These are phyloP conservation scores for Chrysoporthe puriensis DNA, from an alignment of 2,329 filamentous ascomycete species.

Conservation along the genomic window DNA sequence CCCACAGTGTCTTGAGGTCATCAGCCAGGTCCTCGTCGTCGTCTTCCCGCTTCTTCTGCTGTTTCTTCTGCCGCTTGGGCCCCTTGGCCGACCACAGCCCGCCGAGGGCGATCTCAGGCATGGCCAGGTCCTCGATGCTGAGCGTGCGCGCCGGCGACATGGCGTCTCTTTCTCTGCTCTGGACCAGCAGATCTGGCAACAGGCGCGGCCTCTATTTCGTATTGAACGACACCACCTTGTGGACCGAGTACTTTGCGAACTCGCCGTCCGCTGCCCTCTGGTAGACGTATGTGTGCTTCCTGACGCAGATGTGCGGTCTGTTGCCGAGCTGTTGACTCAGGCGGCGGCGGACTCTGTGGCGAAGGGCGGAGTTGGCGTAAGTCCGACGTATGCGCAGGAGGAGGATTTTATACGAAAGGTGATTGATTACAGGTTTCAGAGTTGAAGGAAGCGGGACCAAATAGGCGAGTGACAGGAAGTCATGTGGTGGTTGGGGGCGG, in stretches of 20 bases:
- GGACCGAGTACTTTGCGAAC: slow-evolving; percentile 26
- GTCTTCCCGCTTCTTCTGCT: not conserved
- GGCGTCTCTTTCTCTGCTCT: not conserved
- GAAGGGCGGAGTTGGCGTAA: slow-evolving; percentile 3
- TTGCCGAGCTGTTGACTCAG: slow-evolving; percentile 19
- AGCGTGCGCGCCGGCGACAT: slow-evolving; percentile 24
- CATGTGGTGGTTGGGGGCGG: not conserved
- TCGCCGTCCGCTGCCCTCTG: slow-evolving; percentile 34
- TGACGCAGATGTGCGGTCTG: slow-evolving; percentile 20
- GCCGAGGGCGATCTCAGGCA: slow-evolving; percentile 31
- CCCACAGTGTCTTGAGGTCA: slow-evolving; percentile 65
- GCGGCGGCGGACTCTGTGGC: slow-evolving; percentile 24
- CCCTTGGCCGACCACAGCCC: slow-evolving; percentile 42
- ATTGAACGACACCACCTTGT: slow-evolving; percentile 27
- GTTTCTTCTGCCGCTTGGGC: slow-evolving; percentile 2
- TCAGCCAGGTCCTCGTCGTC: not conserved
- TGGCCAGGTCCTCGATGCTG: slow-evolving; percentile 18
- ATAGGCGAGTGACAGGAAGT: not conserved
- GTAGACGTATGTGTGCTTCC: slow-evolving; percentile 24
- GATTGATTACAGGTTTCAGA: too few species aligned
- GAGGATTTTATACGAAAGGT: too few species aligned
- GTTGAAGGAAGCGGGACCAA: not conserved
- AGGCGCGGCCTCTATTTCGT: not conserved
- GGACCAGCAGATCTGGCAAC: too few species aligned
- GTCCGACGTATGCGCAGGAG: not conserved